Conservation (phyloP, 2,329 filamentous ascomycete genomes). For the Apiospora aurea region DNA sequence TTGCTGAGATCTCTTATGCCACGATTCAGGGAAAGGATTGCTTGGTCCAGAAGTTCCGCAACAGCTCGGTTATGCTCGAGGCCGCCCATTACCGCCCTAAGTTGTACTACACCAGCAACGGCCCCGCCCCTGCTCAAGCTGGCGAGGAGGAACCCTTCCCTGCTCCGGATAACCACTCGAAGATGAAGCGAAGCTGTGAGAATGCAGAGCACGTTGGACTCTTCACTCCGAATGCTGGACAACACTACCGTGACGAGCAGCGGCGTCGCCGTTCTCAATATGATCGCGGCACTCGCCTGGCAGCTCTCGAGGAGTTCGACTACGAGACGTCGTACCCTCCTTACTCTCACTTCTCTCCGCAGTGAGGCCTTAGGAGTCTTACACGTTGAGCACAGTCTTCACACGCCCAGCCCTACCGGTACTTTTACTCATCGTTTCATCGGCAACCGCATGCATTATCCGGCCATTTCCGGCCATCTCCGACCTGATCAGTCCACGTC, state of each 20-base stretch:
- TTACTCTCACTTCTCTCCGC: slow-evolving; percentile 44
- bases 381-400: neutral
- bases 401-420: neutral
- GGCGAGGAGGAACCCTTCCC: slow-evolving; percentile 81
- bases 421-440: neutral
- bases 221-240: slow-evolving; percentile 80
- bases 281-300: slow-evolving; percentile 80
- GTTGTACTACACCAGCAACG: slow-evolving; percentile 61
- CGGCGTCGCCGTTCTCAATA: slow-evolving; percentile 79
- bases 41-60: slow-evolving; percentile 92
- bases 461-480: slow-evolving; percentile 11
- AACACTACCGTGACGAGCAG: slow-evolving; percentile 77
- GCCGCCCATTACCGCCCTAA: slow-evolving; percentile 83
- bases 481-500: neutral
- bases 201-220: slow-evolving; percentile 86
- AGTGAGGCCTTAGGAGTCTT: slow-evolving; percentile 27
- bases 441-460: slow-evolving; percentile 2
- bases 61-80: slow-evolving; percentile 95
- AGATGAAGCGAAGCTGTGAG: slow-evolving; percentile 86
- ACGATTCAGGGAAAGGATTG: slow-evolving; percentile 93
- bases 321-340: slow-evolving; percentile 52
- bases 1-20: slow-evolving; percentile 93
- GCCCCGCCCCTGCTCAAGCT: slow-evolving; percentile 57
- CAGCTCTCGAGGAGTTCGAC: slow-evolving; percentile 69
- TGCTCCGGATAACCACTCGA: slow-evolving; percentile 81